phyloP scores from a whole-genome alignment of 176 grass and related monocot genomes.

The Triticum timopheevii region DNA sequence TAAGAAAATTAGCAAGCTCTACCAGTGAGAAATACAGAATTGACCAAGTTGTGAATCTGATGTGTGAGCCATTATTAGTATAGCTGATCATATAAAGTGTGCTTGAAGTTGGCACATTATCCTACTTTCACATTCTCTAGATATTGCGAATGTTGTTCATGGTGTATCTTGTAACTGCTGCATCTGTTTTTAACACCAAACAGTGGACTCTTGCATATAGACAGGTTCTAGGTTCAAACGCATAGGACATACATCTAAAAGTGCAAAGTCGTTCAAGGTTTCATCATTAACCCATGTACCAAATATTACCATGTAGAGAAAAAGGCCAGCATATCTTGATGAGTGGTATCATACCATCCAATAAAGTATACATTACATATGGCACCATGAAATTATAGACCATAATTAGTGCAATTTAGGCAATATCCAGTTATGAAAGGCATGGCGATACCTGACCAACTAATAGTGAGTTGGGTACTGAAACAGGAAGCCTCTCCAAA shows the following conservation, averaged over 20 bases:
- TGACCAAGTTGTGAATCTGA: background rate
- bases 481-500: conserved; percentile 63
- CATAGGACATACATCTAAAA: background rate
- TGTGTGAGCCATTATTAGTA: background rate
- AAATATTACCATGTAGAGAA: background rate
- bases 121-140: background rate
- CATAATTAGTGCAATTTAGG: background rate
- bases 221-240: background rate
- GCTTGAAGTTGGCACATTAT: background rate
- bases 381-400: background rate
- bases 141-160: background rate
- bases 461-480: conserved; percentile 74
- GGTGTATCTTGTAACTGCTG: background rate
- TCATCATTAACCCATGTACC: background rate
- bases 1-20: background rate
- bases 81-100: background rate
- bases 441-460: conserved; percentile 56
- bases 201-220: background rate
- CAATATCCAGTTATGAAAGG: background rate
- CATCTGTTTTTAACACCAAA: background rate
- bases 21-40: background rate
- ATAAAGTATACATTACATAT: background rate
- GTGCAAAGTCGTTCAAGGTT: background rate
- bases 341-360: background rate
- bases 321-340: background rate